Percentiles rank a stretch among this genome's conserved stretches.
phyloP scores from a whole-genome alignment of 495 filamentous ascomycete genomes.

The Paragyromitra xinjiangensis region DNA sequence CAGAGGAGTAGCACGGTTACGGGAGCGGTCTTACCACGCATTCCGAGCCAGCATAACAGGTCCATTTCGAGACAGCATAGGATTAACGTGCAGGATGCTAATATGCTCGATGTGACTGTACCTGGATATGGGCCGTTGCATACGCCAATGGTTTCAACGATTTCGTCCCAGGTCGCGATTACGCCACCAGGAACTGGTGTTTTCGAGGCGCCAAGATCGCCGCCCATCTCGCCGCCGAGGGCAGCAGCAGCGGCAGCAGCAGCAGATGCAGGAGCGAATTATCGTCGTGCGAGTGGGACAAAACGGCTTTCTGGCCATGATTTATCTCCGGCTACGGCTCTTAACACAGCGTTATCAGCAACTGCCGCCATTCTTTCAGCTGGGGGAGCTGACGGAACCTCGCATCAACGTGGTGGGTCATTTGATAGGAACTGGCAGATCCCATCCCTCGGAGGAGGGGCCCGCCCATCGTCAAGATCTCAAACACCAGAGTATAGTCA shows the following conservation, averaged over 20 bases:
- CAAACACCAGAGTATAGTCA: conserved; percentile 59
- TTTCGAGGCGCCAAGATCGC: conserved; percentile 64
- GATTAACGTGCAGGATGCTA: conserved; percentile 56
- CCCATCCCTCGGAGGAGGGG: conserved; percentile 37
- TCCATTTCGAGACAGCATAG: conserved; percentile 54
- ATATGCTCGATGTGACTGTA: conserved; percentile 45
- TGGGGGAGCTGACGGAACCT: conserved; percentile 38
- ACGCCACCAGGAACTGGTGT: conserved; percentile 45
- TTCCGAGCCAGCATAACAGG: conserved; percentile 66
- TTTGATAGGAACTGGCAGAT: conserved; percentile 83
- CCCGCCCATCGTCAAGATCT: conserved; percentile 62
- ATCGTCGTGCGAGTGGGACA: conserved; percentile 40
- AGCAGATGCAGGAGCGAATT: conserved; percentile 27
- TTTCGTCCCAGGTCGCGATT: conserved; percentile 24
- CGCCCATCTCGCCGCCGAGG: conserved; percentile 48
- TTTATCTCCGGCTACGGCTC: conserved; percentile 49
- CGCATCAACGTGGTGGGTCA: conserved; percentile 62
- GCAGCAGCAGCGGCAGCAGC: not conserved
- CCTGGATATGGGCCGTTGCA: conserved; percentile 45
- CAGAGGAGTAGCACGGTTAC: conserved; percentile 61
- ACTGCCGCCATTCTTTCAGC: conserved; percentile 53
- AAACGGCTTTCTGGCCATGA: conserved; percentile 52
- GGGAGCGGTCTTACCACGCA: conserved; percentile 68
- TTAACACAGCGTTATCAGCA: conserved; percentile 54
- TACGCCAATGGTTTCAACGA: conserved; percentile 50